phyloP scores from a whole-genome alignment of 768 basidiomycete species.

The Dictyophora rubrovolvata region DNA sequence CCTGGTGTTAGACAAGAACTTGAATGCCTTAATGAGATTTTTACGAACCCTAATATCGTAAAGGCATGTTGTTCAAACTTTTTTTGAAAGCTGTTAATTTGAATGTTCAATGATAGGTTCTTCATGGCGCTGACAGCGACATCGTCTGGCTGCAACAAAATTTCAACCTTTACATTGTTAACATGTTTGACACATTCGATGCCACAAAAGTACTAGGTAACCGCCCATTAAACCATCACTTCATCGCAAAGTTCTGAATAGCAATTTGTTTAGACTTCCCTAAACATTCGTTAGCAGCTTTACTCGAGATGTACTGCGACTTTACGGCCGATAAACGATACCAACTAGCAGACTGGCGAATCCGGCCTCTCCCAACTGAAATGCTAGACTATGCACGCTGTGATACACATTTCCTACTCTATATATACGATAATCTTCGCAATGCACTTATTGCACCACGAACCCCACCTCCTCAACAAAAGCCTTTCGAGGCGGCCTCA shows the following conservation, averaged over 20 bases:
- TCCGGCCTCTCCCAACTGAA: constrained; percentile 77
- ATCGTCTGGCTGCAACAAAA: constrained; percentile 95
- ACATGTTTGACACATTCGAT: constrained; percentile 95
- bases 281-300: constrained; percentile 70
- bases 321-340: constrained; percentile 91
- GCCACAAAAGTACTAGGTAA: constrained; percentile 78
- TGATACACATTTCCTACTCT: constrained; percentile 92
- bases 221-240: constrained; percentile 1
- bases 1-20: constrained; percentile 57
- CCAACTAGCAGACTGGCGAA: constrained; percentile 96
- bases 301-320: constrained; percentile 83
- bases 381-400: constrained; percentile 92
- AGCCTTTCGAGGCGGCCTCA: constrained; percentile 48
- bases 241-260: not conserved
- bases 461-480: constrained; percentile 85
- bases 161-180: constrained; percentile 88
- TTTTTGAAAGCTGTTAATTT: not conserved
- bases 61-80: constrained; percentile 44
- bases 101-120: constrained; percentile 42
- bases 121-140: constrained; percentile 93
- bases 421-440: constrained; percentile 84
- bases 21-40: constrained; percentile 67
- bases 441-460: constrained; percentile 80
- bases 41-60: constrained; percentile 74
- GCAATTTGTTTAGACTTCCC: constrained; percentile 50